Conservation (phyloP, 352 stramenopile species). For the Phytophthora citrophthora region DNA sequence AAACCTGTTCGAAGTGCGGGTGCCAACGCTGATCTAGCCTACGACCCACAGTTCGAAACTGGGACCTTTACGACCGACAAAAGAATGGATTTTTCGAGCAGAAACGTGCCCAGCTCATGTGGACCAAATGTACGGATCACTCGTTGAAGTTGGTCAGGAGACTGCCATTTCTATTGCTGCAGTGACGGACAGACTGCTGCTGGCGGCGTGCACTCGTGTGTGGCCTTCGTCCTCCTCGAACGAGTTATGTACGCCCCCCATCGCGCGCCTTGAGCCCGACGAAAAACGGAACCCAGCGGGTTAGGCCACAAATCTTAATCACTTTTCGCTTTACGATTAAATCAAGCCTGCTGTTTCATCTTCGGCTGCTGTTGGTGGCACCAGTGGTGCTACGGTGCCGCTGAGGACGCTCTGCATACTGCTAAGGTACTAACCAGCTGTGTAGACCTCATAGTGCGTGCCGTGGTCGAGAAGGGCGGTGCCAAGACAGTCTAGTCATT, state of each 20-base stretch:
- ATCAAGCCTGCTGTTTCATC: slow-evolving; percentile 10
- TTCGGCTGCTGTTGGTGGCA: background rate
- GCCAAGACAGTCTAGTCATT: background rate
- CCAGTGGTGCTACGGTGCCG: background rate
- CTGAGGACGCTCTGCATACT: background rate
- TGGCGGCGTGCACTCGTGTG: slow-evolving; percentile 1
- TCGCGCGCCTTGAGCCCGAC: slow-evolving; percentile 7
- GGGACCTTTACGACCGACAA: slow-evolving; percentile 21
- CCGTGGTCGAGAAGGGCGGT: background rate
- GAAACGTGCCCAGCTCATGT: slow-evolving; percentile 16
- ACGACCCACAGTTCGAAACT: background rate
- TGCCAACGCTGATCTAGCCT: background rate
- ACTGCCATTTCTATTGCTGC: slow-evolving; percentile 16
- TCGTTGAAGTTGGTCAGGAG: slow-evolving; percentile 17
- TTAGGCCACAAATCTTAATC: slow-evolving; percentile 24
- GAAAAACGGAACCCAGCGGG: slow-evolving; percentile 23
- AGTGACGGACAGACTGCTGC: background rate
- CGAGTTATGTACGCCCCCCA: slow-evolving; percentile 24
- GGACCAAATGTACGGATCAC: slow-evolving; percentile 20
- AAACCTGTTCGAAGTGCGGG: background rate
- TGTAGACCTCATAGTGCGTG: background rate
- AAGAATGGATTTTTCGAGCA: slow-evolving; percentile 15
- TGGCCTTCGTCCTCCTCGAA: slow-evolving; percentile 2
- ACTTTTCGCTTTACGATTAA: background rate
- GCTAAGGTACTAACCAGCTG: background rate